Evolutionary conservation across 768 basidiomycete genomes (phyloP), one percentile per base, ranked within the genome.

Genomic region (Termitomyces sp.): DNA sequence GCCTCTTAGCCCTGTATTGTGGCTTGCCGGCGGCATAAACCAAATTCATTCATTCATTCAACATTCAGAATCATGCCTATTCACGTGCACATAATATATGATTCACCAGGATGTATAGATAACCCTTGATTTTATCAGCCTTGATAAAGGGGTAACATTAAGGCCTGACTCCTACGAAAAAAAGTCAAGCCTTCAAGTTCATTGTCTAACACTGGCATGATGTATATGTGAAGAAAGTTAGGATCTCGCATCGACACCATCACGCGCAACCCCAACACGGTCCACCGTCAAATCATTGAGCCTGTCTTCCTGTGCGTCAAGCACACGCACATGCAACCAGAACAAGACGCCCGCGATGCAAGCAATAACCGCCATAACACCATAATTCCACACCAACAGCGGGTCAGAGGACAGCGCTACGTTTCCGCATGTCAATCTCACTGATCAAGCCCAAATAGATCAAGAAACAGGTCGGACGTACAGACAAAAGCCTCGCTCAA

Each of bases 321-420:
- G 75, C 14, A 78, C 68, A 55, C 81, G 72, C 53, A 83, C 78
- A 38, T 74, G 72, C 62, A 80, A 63, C 78, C 78, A 80, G 63
- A 91, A 86, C 28, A 80, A 14, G 50, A 74, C 50, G 12, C 86
- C 87, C 2, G 80, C 70, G 43, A 82, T 40, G 17, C 68, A 73
- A 3, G 84, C 79, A 14, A 90, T 68, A 28, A 79, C 76, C 41
- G 62, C 85, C 77, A 86, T 78, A 21, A 77, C 67, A 42, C 73
- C 75, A 64, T 91, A 91, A 70, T 88, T 88, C 87, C 87, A 87
- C 7, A 89, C 81, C 12, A 92, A 76, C 23, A 88, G 68, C 15
- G 87, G 90, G 66, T 92, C 89, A 9, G 71, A 71, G 17, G 87
- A 84, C 42, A 92, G 74, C 3, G 85, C 81, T 81, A 64, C 23